phyloP scores from a whole-genome alignment of 768 basidiomycete species.

The Hericium rajendrae region DNA sequence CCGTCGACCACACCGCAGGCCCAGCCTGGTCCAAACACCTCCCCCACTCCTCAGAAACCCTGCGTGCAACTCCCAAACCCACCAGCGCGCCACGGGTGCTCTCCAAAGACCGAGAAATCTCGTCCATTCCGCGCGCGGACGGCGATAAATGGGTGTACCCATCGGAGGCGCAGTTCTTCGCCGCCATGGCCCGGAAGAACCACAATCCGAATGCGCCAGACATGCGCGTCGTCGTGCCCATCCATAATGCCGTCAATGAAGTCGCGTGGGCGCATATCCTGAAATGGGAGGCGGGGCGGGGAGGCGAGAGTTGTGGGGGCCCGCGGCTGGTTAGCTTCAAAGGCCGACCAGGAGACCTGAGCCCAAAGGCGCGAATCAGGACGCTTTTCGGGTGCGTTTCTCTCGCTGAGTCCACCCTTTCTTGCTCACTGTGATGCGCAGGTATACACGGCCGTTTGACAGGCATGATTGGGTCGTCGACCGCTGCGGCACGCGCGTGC shows the following conservation, averaged over 20 bases:
- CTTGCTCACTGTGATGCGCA: conserved; percentile 23
- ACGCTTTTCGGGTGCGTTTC: conserved; percentile 72
- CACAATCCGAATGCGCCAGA: conserved; percentile 81
- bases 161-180: conserved; percentile 95
- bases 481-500: conserved; percentile 78
- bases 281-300: conserved; percentile 55
- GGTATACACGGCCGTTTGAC: conserved; percentile 92
- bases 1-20: conserved; percentile 52
- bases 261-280: conserved; percentile 41
- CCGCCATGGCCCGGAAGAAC: conserved; percentile 94
- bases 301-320: conserved; percentile 76
- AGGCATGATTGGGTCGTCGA: conserved; percentile 97
- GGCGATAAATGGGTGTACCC: conserved; percentile 93
- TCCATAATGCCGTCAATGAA: conserved; percentile 99
- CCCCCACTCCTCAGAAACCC: conserved; percentile 15
- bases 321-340: conserved; percentile 83
- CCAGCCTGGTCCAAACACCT: conserved; percentile 20
- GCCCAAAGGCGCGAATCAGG: conserved; percentile 73
- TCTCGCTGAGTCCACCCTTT: not conserved
- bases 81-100: conserved; percentile 24
- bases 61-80: not conserved
- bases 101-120: conserved; percentile 68
- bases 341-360: conserved; percentile 74
- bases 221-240: conserved; percentile 94
- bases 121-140: conserved; percentile 73